phyloP scores from a whole-genome alignment of 1,284 basidiomycete genomes.

The Austropuccinia psidii region DNA sequence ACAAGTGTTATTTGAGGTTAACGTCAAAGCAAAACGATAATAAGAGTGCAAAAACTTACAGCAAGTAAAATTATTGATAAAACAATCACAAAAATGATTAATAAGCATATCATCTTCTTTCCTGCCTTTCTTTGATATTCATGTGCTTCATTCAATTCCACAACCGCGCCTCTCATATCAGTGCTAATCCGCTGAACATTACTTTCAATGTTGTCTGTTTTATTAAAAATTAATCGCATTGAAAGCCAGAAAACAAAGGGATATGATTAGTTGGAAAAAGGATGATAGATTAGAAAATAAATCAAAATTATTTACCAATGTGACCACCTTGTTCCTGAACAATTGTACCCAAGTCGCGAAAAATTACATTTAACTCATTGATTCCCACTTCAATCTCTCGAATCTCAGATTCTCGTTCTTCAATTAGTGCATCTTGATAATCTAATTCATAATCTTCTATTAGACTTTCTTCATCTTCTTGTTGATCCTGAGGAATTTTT shows the following conservation, averaged over 20 bases:
- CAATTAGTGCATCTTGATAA: slow-evolving; percentile 91
- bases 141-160: slow-evolving; percentile 79
- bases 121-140: slow-evolving; percentile 94
- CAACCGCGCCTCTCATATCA: slow-evolving; percentile 74
- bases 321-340: slow-evolving; percentile 91
- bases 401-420: slow-evolving; percentile 89
- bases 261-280: not conserved
- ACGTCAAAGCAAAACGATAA: no score
- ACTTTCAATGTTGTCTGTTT: slow-evolving; percentile 85
- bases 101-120: slow-evolving; percentile 74
- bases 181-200: slow-evolving; percentile 81
- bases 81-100: slow-evolving; percentile 74
- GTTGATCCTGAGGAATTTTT: slow-evolving; percentile 45
- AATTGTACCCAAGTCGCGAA: slow-evolving; percentile 88
- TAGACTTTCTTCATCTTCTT: slow-evolving; percentile 43
- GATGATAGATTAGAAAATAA: not conserved
- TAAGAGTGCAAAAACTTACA: slow-evolving; percentile 62
- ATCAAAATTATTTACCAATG: slow-evolving; percentile 60
- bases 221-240: not conserved
- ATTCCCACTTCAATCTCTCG: slow-evolving; percentile 95
- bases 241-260: not conserved
- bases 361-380: slow-evolving; percentile 93
- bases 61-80: slow-evolving; percentile 82
- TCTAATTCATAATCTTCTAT: slow-evolving; percentile 73
- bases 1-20: no score